phyloP scores from a whole-genome alignment of 2,329 filamentous ascomycete genomes.

The Diaporthe vaccinii region DNA sequence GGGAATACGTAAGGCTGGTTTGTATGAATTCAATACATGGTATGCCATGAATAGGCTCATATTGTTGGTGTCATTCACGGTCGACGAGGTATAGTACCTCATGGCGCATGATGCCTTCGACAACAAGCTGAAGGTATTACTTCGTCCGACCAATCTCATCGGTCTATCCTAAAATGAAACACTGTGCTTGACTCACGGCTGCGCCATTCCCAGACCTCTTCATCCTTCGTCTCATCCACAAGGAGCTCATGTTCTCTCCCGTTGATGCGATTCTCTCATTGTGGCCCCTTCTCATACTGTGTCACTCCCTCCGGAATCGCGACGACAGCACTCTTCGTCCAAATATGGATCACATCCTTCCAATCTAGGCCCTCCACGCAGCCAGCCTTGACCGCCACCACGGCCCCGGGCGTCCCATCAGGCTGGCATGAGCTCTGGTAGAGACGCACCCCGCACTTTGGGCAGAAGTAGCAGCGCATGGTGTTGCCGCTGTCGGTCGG shows the following conservation, averaged over 20 bases:
- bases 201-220: neutral
- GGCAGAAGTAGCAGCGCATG: conserved; percentile 53
- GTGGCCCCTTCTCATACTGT: neutral
- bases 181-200: too few relatives aligned
- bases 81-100: neutral
- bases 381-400: conserved; percentile 62
- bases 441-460: conserved; percentile 57
- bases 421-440: conserved; percentile 57
- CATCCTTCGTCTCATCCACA: neutral
- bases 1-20: too few relatives aligned
- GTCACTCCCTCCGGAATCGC: conserved; percentile 54
- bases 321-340: conserved; percentile 58
- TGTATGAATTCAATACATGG: neutral
- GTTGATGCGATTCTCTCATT: neutral
- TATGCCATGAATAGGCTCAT: neutral
- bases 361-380: conserved; percentile 58
- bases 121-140: neutral
- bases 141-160: neutral
- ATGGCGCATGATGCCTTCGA: neutral
- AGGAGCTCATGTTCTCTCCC: neutral
- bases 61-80: neutral
- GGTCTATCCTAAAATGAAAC: neutral
- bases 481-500: conserved; percentile 47
- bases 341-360: conserved; percentile 59
- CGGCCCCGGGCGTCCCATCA: conserved; percentile 54